Evolutionary conservation across 1,284 basidiomycete genomes (phyloP).

Genomic region (Ganoderma meredithae): DNA sequence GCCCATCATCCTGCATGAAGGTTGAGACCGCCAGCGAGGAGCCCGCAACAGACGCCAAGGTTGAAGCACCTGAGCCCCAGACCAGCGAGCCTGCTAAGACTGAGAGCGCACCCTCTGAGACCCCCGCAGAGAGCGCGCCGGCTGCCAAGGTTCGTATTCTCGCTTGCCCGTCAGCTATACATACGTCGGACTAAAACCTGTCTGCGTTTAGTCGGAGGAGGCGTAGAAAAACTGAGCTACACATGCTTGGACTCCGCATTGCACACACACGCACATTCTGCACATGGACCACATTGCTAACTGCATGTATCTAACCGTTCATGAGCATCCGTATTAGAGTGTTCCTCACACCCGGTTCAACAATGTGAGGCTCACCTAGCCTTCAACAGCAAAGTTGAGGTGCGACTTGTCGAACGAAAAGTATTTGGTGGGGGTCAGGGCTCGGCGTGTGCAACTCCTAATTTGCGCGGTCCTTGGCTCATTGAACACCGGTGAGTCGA

Average conservation of each 20-base stretch:
- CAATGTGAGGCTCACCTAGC: background rate
- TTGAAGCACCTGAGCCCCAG: background rate
- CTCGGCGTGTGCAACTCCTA: too few relatives aligned
- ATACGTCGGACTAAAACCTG: background rate
- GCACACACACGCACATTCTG: background rate
- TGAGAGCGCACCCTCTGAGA: constrained; percentile 31
- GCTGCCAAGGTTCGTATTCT: constrained; percentile 30
- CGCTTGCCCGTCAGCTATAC: background rate
- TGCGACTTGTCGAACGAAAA: too few relatives aligned
- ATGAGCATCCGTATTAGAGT: constrained; percentile 3
- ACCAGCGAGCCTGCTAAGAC: constrained; percentile 26
- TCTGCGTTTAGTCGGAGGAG: constrained; percentile 33
- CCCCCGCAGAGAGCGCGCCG: constrained; percentile 22
- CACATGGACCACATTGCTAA: constrained; percentile 15
- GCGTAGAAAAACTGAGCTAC: constrained; percentile 25
- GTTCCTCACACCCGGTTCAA: background rate
- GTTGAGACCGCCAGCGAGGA: constrained; percentile 29
- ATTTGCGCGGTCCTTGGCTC: background rate
- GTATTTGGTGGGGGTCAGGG: too few relatives aligned
- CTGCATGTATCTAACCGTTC: constrained; percentile 28
- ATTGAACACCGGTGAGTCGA: background rate
- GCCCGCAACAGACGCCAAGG: constrained; percentile 18
- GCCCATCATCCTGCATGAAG: constrained; percentile 8
- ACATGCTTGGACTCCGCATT: constrained; percentile 8
- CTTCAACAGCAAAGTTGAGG: too few relatives aligned